A percentile compares a stretch with the other conserved stretches of the same genome.
phyloP scores from a whole-genome alignment of 2,329 filamentous ascomycete genomes.

The Cytospora chrysosperma region DNA sequence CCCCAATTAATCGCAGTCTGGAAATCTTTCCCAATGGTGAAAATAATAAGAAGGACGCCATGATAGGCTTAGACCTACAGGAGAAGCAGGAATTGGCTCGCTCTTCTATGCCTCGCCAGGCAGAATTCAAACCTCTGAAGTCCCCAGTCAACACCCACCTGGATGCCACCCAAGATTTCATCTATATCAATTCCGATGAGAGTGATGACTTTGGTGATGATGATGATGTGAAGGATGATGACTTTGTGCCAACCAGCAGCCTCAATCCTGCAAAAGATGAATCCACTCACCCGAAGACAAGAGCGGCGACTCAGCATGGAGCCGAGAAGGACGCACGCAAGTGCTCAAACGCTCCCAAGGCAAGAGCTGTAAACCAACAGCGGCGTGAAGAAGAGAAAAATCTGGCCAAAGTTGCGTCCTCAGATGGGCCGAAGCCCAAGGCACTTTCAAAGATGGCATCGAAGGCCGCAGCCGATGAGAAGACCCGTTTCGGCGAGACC shows the following conservation, averaged over 20 bases:
- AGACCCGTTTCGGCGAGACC: background rate
- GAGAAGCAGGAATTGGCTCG: background rate
- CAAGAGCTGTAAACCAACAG: background rate
- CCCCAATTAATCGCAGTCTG: too few relatives aligned
- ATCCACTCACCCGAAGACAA: background rate
- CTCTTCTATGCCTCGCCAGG: background rate
- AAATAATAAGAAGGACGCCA: background rate
- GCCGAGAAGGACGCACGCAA: background rate
- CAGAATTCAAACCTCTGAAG: background rate
- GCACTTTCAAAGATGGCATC: background rate
- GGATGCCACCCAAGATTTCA: background rate
- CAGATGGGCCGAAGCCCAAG: background rate
- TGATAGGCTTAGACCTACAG: background rate
- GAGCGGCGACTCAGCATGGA: background rate
- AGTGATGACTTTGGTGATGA: background rate
- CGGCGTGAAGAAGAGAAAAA: background rate
- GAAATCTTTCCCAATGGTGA: background rate
- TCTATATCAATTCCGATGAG: background rate
- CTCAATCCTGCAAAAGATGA: background rate
- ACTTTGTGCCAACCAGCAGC: background rate
- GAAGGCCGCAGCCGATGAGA: background rate
- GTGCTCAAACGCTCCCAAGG: background rate
- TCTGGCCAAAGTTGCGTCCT: rapidly evolving
- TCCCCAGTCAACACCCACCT: background rate
- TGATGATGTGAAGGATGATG: background rate